These are phyloP conservation scores for Prunella vulgaris DNA, from an alignment of 257 asterid species.

Conservation along the genomic window DNA sequence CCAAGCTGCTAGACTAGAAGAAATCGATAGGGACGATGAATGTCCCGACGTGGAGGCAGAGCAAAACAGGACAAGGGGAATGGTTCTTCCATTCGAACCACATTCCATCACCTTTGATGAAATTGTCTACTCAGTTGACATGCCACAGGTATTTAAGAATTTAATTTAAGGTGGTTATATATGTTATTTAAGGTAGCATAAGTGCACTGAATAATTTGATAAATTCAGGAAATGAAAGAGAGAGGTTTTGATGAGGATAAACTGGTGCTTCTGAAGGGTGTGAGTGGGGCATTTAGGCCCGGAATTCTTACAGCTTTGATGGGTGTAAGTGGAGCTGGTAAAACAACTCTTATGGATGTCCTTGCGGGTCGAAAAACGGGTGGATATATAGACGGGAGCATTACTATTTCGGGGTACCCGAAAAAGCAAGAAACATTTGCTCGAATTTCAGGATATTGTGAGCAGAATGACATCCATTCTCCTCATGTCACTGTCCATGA, in stretches of 20 bases:
- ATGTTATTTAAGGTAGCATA: background rate
- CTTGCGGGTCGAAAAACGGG: slow-evolving; percentile 72
- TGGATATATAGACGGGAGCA: slow-evolving; percentile 56
- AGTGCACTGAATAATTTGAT: background rate
- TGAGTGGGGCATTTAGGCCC: slow-evolving; percentile 67
- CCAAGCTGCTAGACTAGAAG: slow-evolving; percentile 40
- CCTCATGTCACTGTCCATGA: slow-evolving; percentile 60
- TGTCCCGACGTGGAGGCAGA: background rate
- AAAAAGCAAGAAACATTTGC: slow-evolving; percentile 66
- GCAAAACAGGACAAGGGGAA: slow-evolving; percentile 28
- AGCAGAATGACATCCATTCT: slow-evolving; percentile 66
- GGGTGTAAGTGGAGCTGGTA: slow-evolving; percentile 87
- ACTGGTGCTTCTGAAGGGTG: slow-evolving; percentile 52
- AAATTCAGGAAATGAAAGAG: slow-evolving; percentile 40
- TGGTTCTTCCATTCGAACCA: slow-evolving; percentile 53
- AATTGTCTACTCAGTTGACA: slow-evolving; percentile 50
- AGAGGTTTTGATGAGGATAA: slow-evolving; percentile 43
- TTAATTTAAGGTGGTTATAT: background rate
- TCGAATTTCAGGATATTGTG: slow-evolving; percentile 70
- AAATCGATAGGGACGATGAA: background rate
- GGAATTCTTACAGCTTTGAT: slow-evolving; percentile 64
- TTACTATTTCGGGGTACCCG: slow-evolving; percentile 59
- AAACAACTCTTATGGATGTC: slow-evolving; percentile 74
- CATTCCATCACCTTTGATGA: slow-evolving; percentile 48
- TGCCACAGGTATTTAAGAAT: slow-evolving; percentile 45